Conservation (phyloP, 768 basidiomycete species). For the Leccinum rimulosum region DNA sequence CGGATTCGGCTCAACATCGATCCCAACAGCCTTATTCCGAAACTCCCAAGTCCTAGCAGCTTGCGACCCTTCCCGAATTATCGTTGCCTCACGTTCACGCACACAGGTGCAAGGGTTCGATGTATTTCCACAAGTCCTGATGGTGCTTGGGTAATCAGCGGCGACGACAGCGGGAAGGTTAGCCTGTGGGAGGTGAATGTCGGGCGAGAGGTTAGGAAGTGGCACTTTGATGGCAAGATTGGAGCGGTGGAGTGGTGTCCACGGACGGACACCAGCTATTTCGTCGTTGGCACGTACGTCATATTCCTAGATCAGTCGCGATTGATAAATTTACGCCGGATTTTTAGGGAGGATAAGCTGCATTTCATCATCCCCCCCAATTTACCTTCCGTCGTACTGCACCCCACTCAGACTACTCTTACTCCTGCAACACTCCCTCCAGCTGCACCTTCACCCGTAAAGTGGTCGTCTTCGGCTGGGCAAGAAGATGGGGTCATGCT, state of each 20-base stretch:
- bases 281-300: constrained; percentile 77
- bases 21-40: constrained; percentile 87
- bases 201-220: constrained; percentile 83
- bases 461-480: constrained; percentile 58
- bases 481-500: constrained; percentile 57
- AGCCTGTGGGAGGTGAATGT: constrained; percentile 90
- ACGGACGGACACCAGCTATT: constrained; percentile 73
- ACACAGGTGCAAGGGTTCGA: constrained; percentile 65
- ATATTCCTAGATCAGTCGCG: constrained; percentile 5
- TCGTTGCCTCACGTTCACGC: constrained; percentile 66
- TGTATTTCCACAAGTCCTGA: constrained; percentile 81
- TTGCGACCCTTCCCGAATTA: constrained; percentile 94
- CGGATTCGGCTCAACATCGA: constrained; percentile 88
- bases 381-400: constrained; percentile 54
- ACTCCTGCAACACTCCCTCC: constrained; percentile 65
- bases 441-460: constrained; percentile 58
- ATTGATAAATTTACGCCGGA: constrained; percentile 6
- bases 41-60: constrained; percentile 88
- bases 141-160: constrained; percentile 88
- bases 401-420: constrained; percentile 59
- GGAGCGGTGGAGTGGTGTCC: constrained; percentile 94
- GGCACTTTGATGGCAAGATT: constrained; percentile 78
- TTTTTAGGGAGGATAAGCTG: constrained; percentile 72
- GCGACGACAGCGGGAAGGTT: constrained; percentile 84
- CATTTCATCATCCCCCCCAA: constrained; percentile 82